Evolutionary conservation across 352 stramenopile species (phyloP).

Genomic region (Pythium plurisporium): DNA sequence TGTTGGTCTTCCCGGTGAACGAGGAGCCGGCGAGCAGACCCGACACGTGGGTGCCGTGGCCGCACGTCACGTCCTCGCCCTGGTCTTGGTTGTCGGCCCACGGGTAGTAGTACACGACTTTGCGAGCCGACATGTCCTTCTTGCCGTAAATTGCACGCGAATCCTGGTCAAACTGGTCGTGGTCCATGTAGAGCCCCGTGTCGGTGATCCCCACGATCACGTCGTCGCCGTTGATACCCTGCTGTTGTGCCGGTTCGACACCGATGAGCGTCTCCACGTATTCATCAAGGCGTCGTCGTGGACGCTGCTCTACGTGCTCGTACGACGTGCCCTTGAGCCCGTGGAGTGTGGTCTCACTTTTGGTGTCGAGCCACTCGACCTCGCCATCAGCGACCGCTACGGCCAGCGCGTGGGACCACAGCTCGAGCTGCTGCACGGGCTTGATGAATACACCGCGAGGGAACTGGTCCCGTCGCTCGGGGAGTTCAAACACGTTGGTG

Average conservation of each 20-base stretch:
- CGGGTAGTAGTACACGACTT: conserved; percentile 78
- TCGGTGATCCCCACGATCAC: conserved; percentile 81
- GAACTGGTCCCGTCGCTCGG: conserved; percentile 2
- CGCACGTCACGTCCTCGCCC: conserved; percentile 60
- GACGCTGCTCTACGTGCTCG: not conserved
- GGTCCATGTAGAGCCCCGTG: conserved; percentile 73
- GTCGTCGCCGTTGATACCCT: conserved; percentile 63
- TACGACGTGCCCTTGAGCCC: not conserved
- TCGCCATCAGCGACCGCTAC: conserved; percentile 39
- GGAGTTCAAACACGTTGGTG: conserved; percentile 53
- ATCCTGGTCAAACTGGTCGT: conserved; percentile 79
- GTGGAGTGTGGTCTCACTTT: conserved; percentile 32
- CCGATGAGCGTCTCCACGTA: conserved; percentile 61
- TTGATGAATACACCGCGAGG: conserved; percentile 50
- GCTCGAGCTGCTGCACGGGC: conserved; percentile 41
- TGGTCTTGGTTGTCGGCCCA: conserved; percentile 68
- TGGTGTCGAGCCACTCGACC: conserved; percentile 67
- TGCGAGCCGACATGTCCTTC: conserved; percentile 41
- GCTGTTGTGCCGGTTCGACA: conserved; percentile 47
- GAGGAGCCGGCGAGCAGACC: conserved; percentile 78
- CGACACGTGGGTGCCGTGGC: conserved; percentile 87
- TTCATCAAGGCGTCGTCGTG: conserved; percentile 41
- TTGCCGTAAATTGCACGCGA: conserved; percentile 43
- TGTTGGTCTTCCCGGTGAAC: conserved; percentile 45
- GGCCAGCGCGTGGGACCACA: conserved; percentile 53